Base-by-base conservation (phyloP, 257 asterid species). In the Solanum gracilifrons region DNA sequence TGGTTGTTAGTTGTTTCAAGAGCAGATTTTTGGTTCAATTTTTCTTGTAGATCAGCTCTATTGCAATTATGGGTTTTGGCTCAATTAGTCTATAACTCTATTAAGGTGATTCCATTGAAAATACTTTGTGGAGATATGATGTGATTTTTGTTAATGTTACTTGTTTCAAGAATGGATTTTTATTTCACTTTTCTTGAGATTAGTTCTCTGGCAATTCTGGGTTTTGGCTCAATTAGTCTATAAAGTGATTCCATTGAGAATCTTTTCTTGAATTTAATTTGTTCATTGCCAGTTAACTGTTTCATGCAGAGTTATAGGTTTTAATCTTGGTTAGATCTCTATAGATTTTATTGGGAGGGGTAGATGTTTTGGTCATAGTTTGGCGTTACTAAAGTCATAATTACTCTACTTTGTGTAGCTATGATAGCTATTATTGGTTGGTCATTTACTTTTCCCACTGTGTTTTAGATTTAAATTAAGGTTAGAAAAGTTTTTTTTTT, bases 231-330 rank as follows among this genome's bases (percentile, higher is more conserved):
- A 43, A 35, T 62, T 68, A 33, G 51, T 48, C 15, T 33, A 76
- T 74, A 82, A 75, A 84, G 89, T 87, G 60, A 32, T 80, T 87
- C 73, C 86, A 29, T 82, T 43, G 82, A 23, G 82, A 29, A 29
- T 21, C 55, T 86, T 64, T 39, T 23, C 4, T 82, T 51, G 20
- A n/a, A 10, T 55, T 82, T 79, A 33, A 39, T 69, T 51, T 82
- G 33, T 9, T 74, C 82, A 55, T 35, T 74, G 1, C 29, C 82
- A 18, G 35, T 18, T 85, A 25, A 7, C 25, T 77, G 60, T 39
- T n/a, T 77, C 6, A 77, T 77, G 33, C 62, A 76, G 51, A 74
- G 51, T 5, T 74, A 37, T 77, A n/a, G 13, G 33, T 77, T 39
- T 77, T 39, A n/a, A 18, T 41, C 62, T 77, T n/a, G 64, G 64